Conservation (phyloP, 129 eudicot species). For the Gnaphalium uliginosum region DNA sequence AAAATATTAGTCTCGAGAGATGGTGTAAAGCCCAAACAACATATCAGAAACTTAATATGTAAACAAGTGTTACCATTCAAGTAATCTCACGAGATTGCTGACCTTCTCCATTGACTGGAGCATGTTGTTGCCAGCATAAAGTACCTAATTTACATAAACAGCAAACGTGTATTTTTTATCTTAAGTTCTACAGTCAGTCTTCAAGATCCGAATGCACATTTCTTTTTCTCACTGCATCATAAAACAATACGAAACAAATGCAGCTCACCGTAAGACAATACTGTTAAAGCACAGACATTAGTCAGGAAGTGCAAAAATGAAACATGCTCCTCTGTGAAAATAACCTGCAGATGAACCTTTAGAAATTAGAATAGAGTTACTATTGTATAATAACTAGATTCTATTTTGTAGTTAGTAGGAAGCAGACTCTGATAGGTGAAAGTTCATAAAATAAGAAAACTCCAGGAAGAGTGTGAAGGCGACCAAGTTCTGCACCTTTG, state of each 20-base stretch:
- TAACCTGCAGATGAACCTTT: constrained; percentile 54
- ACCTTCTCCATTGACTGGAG: constrained; percentile 87
- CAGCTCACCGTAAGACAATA: constrained; percentile 63
- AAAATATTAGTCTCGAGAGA: constrained; percentile 7
- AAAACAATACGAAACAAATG: constrained; percentile 5
- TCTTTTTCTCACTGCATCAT: background rate
- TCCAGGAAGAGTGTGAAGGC: constrained; percentile 79
- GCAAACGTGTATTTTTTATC: background rate
- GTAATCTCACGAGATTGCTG: constrained; percentile 54
- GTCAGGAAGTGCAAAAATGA: constrained; percentile 89
- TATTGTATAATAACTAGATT: background rate
- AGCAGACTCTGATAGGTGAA: constrained; percentile 72
- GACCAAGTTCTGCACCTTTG: constrained; percentile 60
- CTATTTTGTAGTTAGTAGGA: background rate
- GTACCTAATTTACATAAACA: constrained; percentile 53
- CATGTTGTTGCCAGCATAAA: constrained; percentile 90
- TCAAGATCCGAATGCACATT: constrained; percentile 1
- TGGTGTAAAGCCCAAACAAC: constrained; percentile 1
- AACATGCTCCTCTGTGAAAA: constrained; percentile 72
- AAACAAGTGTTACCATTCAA: constrained; percentile 61
- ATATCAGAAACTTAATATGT: constrained; percentile 9
- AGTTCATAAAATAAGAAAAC: constrained; percentile 89
- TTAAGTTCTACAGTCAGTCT: constrained; percentile 1
- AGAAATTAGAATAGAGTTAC: background rate
- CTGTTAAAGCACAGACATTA: constrained; percentile 86